Base-by-base conservation (phyloP, 805 yeast species). In the Hanseniaspora guilliermondii region DNA sequence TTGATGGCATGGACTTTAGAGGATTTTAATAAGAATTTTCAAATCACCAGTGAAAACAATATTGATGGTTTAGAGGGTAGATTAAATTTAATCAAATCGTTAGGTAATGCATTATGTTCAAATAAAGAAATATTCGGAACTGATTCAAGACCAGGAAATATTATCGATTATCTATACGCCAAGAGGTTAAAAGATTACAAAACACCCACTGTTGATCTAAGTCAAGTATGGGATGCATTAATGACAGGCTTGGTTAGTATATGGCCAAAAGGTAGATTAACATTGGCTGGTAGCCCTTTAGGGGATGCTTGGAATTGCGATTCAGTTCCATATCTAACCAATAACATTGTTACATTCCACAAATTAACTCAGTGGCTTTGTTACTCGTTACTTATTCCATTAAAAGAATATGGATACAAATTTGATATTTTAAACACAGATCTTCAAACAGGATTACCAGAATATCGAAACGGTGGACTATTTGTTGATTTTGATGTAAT, bases 331-430 rank as follows among this genome's bases (percentile, higher is more conserved):
- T 17, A 33, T 19, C 44, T 54, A 35, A 53, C 58, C n/a, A 75
- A 71, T 38, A 42, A 54, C 2, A 73, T 80, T 47, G 78, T 78
- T 17, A 80, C 85, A 2, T 80, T 80, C 65, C 85, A 80, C 60
- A 80, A 81, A 56, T 68, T 81, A 38, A 78, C 83, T 0, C 86
- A 80, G 64, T 80, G 85, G 85, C 67, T 80, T 9, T 75, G 83
- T 21, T 80, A 80, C 61, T 80, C 85, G 1, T 63, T 80, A 49
- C 62, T 80, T 19, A 71, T 73, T 14, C 85, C 84, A 6, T 65
- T 81, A 46, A 70, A 68, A 49, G 64, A 68, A 17, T 74, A 65
- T 56, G 81, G 79, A 4, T 65, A 71, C 53, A 58, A 59, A 36
- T 71, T 77, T 60, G 59, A 59, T 11, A 65, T 73, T 32, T 55